These are phyloP conservation scores for Diplotaxis tenuifolia DNA, from an alignment of 345 rosid genomes.

Conservation along the genomic window DNA sequence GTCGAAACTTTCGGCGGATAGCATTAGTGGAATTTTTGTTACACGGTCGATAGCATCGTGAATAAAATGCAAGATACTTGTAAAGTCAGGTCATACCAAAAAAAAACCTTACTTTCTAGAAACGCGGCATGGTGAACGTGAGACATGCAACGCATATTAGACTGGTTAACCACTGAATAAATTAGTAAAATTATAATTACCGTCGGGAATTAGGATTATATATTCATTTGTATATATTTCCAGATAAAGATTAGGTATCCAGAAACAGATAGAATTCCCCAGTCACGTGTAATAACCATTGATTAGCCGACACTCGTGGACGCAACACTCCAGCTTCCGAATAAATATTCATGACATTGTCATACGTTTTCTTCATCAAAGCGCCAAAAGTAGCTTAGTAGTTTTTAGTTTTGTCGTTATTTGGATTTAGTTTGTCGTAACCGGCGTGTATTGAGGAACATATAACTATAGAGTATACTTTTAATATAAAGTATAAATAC, in stretches of 20 bases:
- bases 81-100: not conserved
- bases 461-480: not conserved
- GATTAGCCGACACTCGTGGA: slow-evolving; percentile 23
- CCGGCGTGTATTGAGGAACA: slow-evolving; percentile 24
- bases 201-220: not conserved
- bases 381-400: not conserved
- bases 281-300: not conserved
- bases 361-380: slow-evolving; percentile 11
- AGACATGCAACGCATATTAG: not conserved
- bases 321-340: slow-evolving; percentile 7
- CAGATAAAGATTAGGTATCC: not conserved
- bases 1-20: not conserved
- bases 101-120: not conserved
- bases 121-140: slow-evolving; percentile 1
- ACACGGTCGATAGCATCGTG: not conserved
- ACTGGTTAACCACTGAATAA: not conserved
- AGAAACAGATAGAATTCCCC: not conserved
- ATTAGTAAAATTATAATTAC: not conserved
- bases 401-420: slow-evolving; percentile 4
- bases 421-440: slow-evolving; percentile 13
- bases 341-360: not conserved
- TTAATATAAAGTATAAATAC: not conserved
- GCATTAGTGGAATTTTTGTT: not conserved
- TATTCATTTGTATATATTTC: not conserved
- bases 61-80: not conserved